Evolutionary conservation across 306 rosid genomes (phyloP), one percentile per base, ranked within the genome.

Genomic region (Quercus wislizeni): DNA sequence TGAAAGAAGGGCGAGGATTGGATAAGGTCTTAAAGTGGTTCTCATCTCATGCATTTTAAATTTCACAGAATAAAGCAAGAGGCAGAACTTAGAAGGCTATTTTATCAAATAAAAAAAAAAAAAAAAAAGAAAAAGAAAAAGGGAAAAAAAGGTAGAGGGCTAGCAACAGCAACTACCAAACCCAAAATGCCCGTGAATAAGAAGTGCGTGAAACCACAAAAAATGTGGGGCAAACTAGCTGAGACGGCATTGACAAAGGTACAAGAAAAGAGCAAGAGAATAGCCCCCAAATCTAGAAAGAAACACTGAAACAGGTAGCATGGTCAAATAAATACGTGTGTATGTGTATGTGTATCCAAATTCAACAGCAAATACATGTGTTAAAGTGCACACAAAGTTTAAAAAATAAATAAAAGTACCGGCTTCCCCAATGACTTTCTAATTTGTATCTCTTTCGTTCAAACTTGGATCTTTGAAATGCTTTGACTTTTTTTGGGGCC

Each of bases 401-500:
- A 65, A 7, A 77, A 65, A 30, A n/a, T 4, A 9, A 9, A 31
- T n/a, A 5, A 69, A 69, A 52, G 74, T 19, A 62, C 12, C 27
- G 52, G 17, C 46, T 46, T 8, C 56, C 72, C 76, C n/a, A 79
- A 27, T 27, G 82, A 77, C 80, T 80, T 68, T 9, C 38, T 28
- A 56, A 28, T 23, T 41, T 38, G 17, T 74, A 5, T 72, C 18
- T 4, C 56, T 78, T 74, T 58, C 77, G 73, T 88, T 88, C 86
- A 85, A 86, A 78, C 86, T 74, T 86, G 56, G 86, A 83, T 82
- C 77, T 79, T 82, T 13, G 77, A 81, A 81, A 59, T 41, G 27
- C 38, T 74, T 74, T 65, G 76, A 79, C 89, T 77, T 79, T 77
- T 79, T 78, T 83, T 63, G 76, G 79, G 76, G 82, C 85, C 76